Base-by-base conservation (phyloP, 441 rosid species). In the California macrophylla region DNA sequence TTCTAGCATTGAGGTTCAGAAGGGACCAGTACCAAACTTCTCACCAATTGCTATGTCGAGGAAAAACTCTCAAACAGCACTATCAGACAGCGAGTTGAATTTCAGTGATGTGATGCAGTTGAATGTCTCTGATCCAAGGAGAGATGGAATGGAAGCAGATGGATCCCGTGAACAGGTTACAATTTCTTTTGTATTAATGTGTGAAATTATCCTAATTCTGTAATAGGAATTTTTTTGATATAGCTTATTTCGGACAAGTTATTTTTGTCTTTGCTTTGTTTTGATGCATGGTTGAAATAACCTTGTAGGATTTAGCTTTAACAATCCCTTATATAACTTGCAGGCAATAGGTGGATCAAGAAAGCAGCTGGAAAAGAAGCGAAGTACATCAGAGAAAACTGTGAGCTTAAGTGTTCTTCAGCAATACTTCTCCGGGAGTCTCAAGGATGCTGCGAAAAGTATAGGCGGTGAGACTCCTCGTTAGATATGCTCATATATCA, bases 401-500 rank as follows among this genome's bases (percentile, higher is more conserved):
- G 97, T 91, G 83, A 93, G 91, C 84, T 75, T 93, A 77, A 73
- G 84, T 64, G 88, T 89, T 75, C 98, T 93, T 64, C 95, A 87
- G 82, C 95, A 88, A 73, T 84, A 93, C 75, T 93, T 91, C 78
- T 83, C 95, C 20, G 97, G 97, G 75, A 93, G 97, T 82, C 84
- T 93, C 64, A 93, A 93, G 80, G 95, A 89, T 83, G 98, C 98
- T 72, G 96, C 97, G 54, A 93, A 91, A 83, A 85, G 91, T 79
- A 89, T 91, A 72, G 93, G 98, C 18, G 97, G 98, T 93, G 77
- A 86, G 89, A 64, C 24, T 71, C 64, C 23, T 42, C 71, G 52
- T 73, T 26, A 42, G 50, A 28, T 71, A 4, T 66, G 71, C 62
- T 66, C 28, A 4, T 71, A 3, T 58, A 16, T 47, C 7, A 2